phyloP scores from a whole-genome alignment of 2,329 filamentous ascomycete species.

The Hymenoscyphus repandus region DNA sequence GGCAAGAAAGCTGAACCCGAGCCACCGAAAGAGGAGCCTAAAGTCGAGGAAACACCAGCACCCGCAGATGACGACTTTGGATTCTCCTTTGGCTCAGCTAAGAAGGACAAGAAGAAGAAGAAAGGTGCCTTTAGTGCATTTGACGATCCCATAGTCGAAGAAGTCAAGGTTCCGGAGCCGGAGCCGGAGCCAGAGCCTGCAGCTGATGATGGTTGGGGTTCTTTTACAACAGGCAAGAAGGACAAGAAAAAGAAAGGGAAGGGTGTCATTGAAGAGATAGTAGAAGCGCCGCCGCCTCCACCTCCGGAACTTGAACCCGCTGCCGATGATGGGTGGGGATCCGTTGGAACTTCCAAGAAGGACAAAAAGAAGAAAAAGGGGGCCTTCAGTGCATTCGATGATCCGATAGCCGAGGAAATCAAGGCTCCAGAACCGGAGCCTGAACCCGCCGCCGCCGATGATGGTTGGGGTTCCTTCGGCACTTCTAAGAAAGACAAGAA shows the following conservation, averaged over 20 bases:
- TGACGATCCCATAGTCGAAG: background rate
- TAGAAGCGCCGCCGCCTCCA: conserved; percentile 22
- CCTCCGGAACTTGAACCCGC: conserved; percentile 35
- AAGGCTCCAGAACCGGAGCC: conserved; percentile 17
- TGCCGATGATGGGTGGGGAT: conserved; percentile 28
- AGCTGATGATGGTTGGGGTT: conserved; percentile 36
- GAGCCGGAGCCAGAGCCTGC: conserved; percentile 29
- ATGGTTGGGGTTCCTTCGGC: conserved; percentile 10
- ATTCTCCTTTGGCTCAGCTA: conserved; percentile 12
- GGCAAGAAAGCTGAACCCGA: conserved; percentile 30
- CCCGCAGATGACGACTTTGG: conserved; percentile 18
- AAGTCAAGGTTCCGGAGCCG: conserved; percentile 35
- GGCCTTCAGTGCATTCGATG: conserved; percentile 11
- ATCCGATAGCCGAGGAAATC: conserved; percentile 11
- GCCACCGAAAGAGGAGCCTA: conserved; percentile 22
- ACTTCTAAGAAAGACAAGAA: conserved; percentile 33
- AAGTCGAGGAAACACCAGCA: conserved; percentile 21
- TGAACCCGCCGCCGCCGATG: conserved; percentile 7
- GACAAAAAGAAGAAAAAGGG: conserved; percentile 36
- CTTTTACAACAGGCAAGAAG: conserved; percentile 42
- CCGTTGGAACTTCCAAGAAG: conserved; percentile 45
- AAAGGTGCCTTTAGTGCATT: conserved; percentile 22
- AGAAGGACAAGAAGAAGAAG: conserved; percentile 41
- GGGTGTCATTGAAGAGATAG: conserved; percentile 25
- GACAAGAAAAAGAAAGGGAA: conserved; percentile 39